A percentile compares a stretch with the other conserved stretches of the same genome.
Conservation (phyloP, 345 rosid species). For the Citrus reticulata region DNA sequence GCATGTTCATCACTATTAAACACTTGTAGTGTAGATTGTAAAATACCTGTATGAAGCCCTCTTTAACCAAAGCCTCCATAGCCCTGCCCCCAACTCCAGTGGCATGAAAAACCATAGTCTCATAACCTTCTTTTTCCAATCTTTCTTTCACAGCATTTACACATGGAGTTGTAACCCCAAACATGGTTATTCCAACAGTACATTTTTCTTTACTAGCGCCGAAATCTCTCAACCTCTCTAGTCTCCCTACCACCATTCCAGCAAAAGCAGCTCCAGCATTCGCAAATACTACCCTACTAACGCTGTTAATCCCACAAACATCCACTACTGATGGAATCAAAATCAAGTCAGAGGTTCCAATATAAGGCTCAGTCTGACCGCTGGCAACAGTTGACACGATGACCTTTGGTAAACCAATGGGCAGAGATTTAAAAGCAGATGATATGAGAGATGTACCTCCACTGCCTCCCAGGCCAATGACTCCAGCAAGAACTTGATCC, state of each 20-base stretch:
- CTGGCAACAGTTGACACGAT: constrained; percentile 93
- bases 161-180: constrained; percentile 91
- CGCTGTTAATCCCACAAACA: constrained; percentile 85
- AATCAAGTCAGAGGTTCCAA: constrained; percentile 84
- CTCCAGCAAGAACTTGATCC: constrained; percentile 52
- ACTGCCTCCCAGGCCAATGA: constrained; percentile 79
- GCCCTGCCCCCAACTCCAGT: constrained; percentile 95
- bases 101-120: constrained; percentile 88
- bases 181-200: constrained; percentile 89
- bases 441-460: constrained; percentile 88
- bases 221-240: constrained; percentile 23
- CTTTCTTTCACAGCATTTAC: constrained; percentile 65
- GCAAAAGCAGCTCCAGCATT: constrained; percentile 90
- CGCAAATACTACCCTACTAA: constrained; percentile 70
- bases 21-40: not conserved
- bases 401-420: constrained; percentile 73
- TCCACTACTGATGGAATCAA: constrained; percentile 85
- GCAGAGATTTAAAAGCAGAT: constrained; percentile 67
- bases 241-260: constrained; percentile 78
- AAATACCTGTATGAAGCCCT: constrained; percentile 80
- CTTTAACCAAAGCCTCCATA: constrained; percentile 78
- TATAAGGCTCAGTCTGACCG: constrained; percentile 70
- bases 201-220: constrained; percentile 14
- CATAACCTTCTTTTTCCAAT: constrained; percentile 66
- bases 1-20: not conserved